Base-by-base conservation (phyloP, 768 basidiomycete genomes). In the Collybiopsis confluens region DNA sequence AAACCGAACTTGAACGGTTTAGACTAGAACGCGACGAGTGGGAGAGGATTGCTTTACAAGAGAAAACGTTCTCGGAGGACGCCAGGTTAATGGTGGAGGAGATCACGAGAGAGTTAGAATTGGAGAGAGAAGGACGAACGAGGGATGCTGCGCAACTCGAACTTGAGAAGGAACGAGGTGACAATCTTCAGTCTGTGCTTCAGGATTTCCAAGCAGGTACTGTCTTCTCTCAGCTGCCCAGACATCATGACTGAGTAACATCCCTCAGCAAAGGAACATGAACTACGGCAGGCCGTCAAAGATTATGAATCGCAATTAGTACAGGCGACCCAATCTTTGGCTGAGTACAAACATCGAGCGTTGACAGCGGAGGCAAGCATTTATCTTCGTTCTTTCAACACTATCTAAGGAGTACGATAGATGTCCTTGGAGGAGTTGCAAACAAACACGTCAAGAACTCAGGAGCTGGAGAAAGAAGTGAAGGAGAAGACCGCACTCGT, bases 401-500 rank as follows among this genome's bases (percentile, higher is more conserved):
- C 44, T 46, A 42, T 26, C 53, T 49, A 30, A 48, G 1, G 13
- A 8, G 45, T 23, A 43, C 24, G 49, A n/a, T 64, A 94, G 88
- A 75, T 90, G 15, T 77, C 84, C 65, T 69, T 98, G 23, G 84
- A 91, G 56, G 90, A 92, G 57, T 78, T 83, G 4, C 76, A 82
- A 33, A 78, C 79, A 4, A 86, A 83, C 64, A 80, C 81, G 1
- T 76, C 82, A 1, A 78, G 82, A 38, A 85, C 88, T 4, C 78
- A 82, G 40, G 82, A 85, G 42, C 72, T 98, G 2, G 89, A 95
- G 67, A 88, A 88, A 65, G 92, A 98, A 62, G 76, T 97, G 45
- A 97, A 93, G 69, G 96, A 98, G 68, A 98, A 99, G 79, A 88
- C 85, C 54, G 71, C 91, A n/a, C 77, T 97, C 11, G 90, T 97